Conservation (phyloP, 75 land plant genomes). For the Cupressus sempervirens region DNA sequence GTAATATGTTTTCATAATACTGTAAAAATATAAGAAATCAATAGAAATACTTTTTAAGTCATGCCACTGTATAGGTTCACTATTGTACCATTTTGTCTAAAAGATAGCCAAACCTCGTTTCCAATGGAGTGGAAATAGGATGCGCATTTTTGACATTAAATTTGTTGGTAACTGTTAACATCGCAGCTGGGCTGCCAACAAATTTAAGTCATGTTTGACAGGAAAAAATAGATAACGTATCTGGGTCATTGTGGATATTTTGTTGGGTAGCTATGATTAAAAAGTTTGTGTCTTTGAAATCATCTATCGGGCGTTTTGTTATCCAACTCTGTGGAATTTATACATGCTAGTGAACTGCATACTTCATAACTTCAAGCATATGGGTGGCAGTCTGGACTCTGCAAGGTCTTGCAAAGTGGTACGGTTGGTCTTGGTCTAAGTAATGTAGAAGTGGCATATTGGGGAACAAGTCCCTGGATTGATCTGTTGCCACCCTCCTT, state of each 20-base stretch:
- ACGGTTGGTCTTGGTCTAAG: not conserved
- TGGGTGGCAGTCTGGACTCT: too few species aligned
- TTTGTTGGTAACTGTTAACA: too few species aligned
- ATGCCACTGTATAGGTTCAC: too few species aligned
- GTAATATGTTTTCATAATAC: too few species aligned
- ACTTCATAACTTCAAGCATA: not conserved
- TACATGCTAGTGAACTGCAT: not conserved
- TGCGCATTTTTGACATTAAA: not conserved
- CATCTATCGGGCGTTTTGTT: not conserved
- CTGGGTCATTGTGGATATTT: not conserved
- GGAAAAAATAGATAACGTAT: not conserved
- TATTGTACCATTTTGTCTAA: too few species aligned
- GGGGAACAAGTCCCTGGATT: not conserved
- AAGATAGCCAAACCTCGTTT: too few species aligned
- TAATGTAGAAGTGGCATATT: not conserved
- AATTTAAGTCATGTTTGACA: not conserved
- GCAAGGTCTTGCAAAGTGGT: not conserved
- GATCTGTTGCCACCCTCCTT: too few species aligned
- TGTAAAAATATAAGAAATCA: too few species aligned
- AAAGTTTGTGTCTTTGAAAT: not conserved
- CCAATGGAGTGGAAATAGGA: not conserved
- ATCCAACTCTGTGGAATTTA: not conserved
- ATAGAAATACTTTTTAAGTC: too few species aligned
- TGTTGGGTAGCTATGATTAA: not conserved
- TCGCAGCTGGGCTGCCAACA: not conserved